Evolutionary conservation across 495 filamentous ascomycete genomes (phyloP).

Genomic region (Talaromyces wortmannii): DNA sequence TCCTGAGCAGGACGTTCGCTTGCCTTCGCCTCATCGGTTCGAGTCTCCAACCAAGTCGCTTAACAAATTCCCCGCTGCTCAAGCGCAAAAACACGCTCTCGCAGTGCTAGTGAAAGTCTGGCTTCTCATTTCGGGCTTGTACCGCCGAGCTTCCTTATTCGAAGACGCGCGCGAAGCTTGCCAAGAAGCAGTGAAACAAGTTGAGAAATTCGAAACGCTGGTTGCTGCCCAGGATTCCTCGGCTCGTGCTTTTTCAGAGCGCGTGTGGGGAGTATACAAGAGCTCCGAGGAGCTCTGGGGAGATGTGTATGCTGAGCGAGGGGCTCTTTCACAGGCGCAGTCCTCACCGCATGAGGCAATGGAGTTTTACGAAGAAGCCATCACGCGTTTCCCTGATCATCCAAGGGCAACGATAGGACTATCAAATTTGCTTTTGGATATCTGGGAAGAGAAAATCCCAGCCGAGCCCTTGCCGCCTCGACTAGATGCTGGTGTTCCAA

Average conservation of each 20-base stretch:
- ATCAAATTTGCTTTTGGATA: constrained; percentile 77
- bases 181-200: constrained; percentile 70
- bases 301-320: constrained; percentile 75
- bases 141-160: constrained; percentile 70
- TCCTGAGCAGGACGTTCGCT: constrained; percentile 43
- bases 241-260: constrained; percentile 45
- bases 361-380: constrained; percentile 69
- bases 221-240: constrained; percentile 40
- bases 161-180: constrained; percentile 74
- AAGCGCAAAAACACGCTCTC: constrained; percentile 49
- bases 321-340: constrained; percentile 56
- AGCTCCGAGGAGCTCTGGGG: constrained; percentile 73
- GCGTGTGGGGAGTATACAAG: constrained; percentile 67
- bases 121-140: constrained; percentile 82
- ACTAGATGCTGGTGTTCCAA: constrained; percentile 19
- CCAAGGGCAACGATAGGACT: constrained; percentile 73
- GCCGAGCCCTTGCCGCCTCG: constrained; percentile 29
- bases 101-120: constrained; percentile 71
- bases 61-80: constrained; percentile 28
- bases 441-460: constrained; percentile 60
- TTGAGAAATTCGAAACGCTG: constrained; percentile 37
- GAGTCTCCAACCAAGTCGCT: constrained; percentile 33
- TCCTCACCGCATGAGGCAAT: constrained; percentile 59
- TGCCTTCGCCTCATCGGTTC: constrained; percentile 37
- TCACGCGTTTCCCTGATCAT: constrained; percentile 69